Base-by-base conservation (phyloP, 805 yeast species). In the Starmerella apicola region DNA sequence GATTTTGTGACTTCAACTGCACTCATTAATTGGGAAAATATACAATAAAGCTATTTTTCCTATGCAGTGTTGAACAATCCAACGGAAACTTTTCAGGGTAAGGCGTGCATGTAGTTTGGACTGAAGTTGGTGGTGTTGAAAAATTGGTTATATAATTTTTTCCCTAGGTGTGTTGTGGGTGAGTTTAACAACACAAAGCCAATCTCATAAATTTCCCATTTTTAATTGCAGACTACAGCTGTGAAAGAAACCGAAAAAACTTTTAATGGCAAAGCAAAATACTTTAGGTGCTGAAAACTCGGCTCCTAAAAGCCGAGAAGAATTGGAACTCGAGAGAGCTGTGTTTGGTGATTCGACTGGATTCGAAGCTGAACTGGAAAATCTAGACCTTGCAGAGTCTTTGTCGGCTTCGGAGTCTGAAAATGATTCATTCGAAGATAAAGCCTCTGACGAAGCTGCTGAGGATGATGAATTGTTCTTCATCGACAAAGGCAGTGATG, bases 291-390 rank as follows among this genome's bases (percentile, higher is more conserved):
- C 31, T 9, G n/a, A n/a, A 22, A 40, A 31, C 37, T 28, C 38
- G 28, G 16, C 84, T 13, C 80, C 79, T 24, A 88, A 91, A 51
- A 93, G 82, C 57, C 78, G 72, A 37, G 95, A 84, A 57, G 98
- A 91, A 59, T 51, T 77, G 32, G 70, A 64, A 41, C 69, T 91
- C 37, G 94, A 86, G 47, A 81, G 73, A 57, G 67, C 83, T 12
- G 94, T 91, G 3, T 86, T 91, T 61, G 97, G 98, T 13, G 97
- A 91, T 56, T 51, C 68, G 3, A 80, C 74, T 40, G 80, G 88
- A 23, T 79, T 81, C 62, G 81, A 76, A 52, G 55, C 59, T 24
- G 79, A 76, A 44, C 64, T 83, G 54, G 74, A 69, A 41, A 68
- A 70, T 42, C 62, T 76, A 37, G 83, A 78, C 49, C 68, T 76